Percentiles rank a stretch among this genome's conserved stretches.
Evolutionary conservation across 2,329 filamentous ascomycete genomes (phyloP).

Genomic region (Alternaria triticina): DNA sequence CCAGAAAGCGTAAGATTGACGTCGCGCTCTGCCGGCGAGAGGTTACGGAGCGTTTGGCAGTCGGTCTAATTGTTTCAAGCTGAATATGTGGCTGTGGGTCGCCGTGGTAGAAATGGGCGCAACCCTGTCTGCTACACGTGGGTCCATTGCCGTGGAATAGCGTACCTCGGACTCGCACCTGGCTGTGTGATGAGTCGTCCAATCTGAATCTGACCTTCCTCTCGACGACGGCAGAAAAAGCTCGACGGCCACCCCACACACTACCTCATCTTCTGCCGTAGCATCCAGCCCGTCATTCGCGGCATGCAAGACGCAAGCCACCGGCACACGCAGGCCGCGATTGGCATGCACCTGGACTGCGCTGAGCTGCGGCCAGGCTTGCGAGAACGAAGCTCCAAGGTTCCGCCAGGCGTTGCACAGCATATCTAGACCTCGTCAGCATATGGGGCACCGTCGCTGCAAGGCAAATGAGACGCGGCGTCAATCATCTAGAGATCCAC

Average conservation of each 20-base stretch:
- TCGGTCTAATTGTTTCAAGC: conserved; percentile 14
- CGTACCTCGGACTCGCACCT: conserved; percentile 10
- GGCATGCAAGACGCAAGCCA: conserved; percentile 20
- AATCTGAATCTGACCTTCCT: neutral
- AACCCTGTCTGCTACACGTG: conserved; percentile 23
- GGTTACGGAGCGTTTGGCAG: conserved; percentile 16
- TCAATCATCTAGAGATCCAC: conserved; percentile 5
- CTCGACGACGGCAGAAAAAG: neutral
- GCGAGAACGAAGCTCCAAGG: conserved; percentile 18
- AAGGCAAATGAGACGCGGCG: conserved; percentile 11
- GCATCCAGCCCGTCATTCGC: conserved; percentile 2
- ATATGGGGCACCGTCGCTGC: conserved; percentile 1
- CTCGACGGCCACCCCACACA: conserved; percentile 1
- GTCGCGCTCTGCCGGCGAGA: conserved; percentile 9
- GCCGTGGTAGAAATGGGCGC: conserved; percentile 14
- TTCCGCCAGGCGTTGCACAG: conserved; percentile 29
- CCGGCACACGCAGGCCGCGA: conserved; percentile 13
- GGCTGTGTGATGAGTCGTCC: conserved; percentile 3
- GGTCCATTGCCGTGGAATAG: conserved; percentile 19
- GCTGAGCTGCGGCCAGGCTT: conserved; percentile 13
- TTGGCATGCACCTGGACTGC: conserved; percentile 9
- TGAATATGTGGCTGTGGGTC: conserved; percentile 12
- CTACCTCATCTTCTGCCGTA: conserved; percentile 15
- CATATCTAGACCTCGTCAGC: conserved; percentile 12
- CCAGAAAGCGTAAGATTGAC: neutral